Conservation (phyloP, 208 protist species). For the Crithidia sp. region DNA sequence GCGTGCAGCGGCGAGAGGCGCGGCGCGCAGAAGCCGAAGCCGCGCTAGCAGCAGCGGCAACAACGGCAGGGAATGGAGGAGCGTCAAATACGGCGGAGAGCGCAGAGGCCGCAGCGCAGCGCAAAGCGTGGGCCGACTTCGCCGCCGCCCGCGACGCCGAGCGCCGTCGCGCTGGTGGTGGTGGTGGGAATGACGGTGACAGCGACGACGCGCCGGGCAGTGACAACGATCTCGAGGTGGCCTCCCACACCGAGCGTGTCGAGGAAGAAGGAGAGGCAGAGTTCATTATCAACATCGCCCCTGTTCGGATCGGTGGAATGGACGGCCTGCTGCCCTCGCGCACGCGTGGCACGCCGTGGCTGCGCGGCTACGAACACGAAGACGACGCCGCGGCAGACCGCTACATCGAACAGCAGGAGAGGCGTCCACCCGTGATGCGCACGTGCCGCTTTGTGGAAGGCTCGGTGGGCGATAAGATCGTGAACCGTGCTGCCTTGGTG, state of each 20-base stretch:
- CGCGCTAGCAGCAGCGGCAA: constrained; percentile 1
- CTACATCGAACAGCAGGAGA: constrained; percentile 31
- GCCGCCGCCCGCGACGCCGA: constrained; percentile 1
- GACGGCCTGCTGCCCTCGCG: constrained; percentile 44
- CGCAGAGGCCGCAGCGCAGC: constrained; percentile 7
- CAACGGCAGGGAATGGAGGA: not conserved
- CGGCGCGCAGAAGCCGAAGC: constrained; percentile 2
- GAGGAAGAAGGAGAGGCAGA: constrained; percentile 39
- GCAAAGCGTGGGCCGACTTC: constrained; percentile 12
- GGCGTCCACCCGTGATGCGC: constrained; percentile 47
- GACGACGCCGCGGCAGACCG: constrained; percentile 33
- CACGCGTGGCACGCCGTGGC: constrained; percentile 56
- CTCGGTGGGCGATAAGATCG: constrained; percentile 44
- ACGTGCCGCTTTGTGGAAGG: constrained; percentile 55
- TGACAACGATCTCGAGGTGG: constrained; percentile 17
- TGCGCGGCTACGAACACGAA: constrained; percentile 40
- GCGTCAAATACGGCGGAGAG: not conserved
- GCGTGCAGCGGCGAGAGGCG: constrained; percentile 15
- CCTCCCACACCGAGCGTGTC: constrained; percentile 26
- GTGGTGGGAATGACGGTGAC: not conserved
- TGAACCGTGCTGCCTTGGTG: constrained; percentile 45
- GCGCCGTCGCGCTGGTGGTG: not conserved
- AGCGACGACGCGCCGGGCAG: constrained; percentile 10
- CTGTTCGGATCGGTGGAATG: constrained; percentile 55
- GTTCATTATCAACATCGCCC: constrained; percentile 49